phyloP scores from a whole-genome alignment of 495 filamentous ascomycete species.

The Penicillium diatomitis region DNA sequence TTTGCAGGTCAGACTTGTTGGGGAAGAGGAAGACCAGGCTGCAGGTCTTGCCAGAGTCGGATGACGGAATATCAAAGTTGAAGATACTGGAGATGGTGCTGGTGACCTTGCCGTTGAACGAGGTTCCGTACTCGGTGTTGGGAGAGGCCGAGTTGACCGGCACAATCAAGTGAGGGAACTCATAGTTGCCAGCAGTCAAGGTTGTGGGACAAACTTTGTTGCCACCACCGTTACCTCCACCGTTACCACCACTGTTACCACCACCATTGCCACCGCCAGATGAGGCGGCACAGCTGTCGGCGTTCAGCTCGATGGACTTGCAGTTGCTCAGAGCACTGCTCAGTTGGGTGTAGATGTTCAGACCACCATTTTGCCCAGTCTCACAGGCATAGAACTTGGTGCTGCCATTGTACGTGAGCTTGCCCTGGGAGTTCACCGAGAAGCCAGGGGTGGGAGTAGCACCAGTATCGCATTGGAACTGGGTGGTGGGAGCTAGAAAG shows the following conservation, averaged over 20 bases:
- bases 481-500: slow-evolving; percentile 41
- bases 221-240: background rate
- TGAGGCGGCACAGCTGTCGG: slow-evolving; percentile 3
- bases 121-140: slow-evolving; percentile 40
- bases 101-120: slow-evolving; percentile 45
- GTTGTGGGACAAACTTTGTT: slow-evolving; percentile 37
- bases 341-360: slow-evolving; percentile 42
- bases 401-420: slow-evolving; percentile 33
- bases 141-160: slow-evolving; percentile 51
- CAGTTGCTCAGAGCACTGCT: slow-evolving; percentile 36
- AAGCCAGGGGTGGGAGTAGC: slow-evolving; percentile 36
- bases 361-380: slow-evolving; percentile 35
- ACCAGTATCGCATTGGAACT: slow-evolving; percentile 56
- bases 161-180: slow-evolving; percentile 60
- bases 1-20: slow-evolving; percentile 36
- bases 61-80: slow-evolving; percentile 56
- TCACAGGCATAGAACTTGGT: slow-evolving; percentile 43
- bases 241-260: too few relatives aligned
- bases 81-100: slow-evolving; percentile 51
- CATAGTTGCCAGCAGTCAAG: slow-evolving; percentile 37
- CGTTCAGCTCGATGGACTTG: slow-evolving; percentile 4
- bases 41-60: slow-evolving; percentile 50
- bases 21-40: slow-evolving; percentile 61
- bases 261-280: too few relatives aligned
- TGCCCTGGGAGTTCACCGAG: slow-evolving; percentile 37